phyloP scores from a whole-genome alignment of 1,284 basidiomycete species.

The Trametes hirsuta region DNA sequence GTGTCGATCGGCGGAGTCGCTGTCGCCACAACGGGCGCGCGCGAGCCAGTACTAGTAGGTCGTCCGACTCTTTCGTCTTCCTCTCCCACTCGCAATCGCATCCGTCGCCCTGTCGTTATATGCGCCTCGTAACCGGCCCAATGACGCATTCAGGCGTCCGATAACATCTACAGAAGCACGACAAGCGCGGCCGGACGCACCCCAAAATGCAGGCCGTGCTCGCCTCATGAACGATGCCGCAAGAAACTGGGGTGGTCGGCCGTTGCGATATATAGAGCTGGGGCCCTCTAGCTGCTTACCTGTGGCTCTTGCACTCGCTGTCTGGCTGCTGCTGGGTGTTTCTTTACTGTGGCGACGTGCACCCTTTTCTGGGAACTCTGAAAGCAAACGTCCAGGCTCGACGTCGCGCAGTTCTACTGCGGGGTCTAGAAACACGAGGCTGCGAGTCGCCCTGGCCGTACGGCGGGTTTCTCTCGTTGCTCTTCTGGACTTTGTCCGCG shows the following conservation, averaged over 20 bases:
- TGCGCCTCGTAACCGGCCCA: neutral
- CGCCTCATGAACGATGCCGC: neutral
- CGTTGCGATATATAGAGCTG: no score
- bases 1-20: neutral
- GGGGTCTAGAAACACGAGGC: constrained; percentile 1
- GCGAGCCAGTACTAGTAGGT: neutral
- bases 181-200: constrained; percentile 5
- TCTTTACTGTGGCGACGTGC: no score
- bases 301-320: no score
- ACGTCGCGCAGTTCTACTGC: no score
- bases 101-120: neutral
- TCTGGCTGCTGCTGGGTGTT: no score
- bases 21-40: neutral
- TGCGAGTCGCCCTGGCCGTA: neutral
- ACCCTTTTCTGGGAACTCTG: no score
- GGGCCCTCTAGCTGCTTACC: no score
- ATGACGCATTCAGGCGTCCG: constrained; percentile 16
- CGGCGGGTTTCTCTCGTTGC: neutral
- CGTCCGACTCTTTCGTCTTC: neutral
- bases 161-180: constrained; percentile 19
- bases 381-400: no score
- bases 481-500: neutral
- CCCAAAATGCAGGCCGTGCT: constrained; percentile 4
- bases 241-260: no score
- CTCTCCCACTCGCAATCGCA: neutral